Base-by-base conservation (phyloP, 2,329 filamentous ascomycete species). In the Colletotrichum falcatum region DNA sequence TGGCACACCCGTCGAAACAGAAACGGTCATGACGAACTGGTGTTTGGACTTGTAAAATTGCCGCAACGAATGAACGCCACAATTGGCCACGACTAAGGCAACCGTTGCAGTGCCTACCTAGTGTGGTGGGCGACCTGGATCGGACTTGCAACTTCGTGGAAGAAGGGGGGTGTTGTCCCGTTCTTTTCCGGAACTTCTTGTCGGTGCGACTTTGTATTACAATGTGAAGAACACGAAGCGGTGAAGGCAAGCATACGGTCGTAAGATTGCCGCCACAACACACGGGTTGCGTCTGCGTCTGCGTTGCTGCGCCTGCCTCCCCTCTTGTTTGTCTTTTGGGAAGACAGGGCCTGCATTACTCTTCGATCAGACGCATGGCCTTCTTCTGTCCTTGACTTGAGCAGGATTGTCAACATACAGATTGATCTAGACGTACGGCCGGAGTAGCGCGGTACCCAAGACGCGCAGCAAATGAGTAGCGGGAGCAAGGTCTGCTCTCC, bases 11-110 rank as follows among this genome's bases (percentile, higher is more conserved):
- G 26, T 23, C 14, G 48, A 51, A 51, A 28, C 28, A 18, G 26
- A 30, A 28, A 11, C 5, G 49, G 5, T 8, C 26, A 20, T 30
- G 23, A 30, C 16, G 12, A 51, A 51, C 48, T 16, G 26, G 48
- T 30, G 7, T 51, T 30, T 39, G 26, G 44, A 48, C 30, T 35
- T 61, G 55, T 33, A n/a, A 23, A 56, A 46, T 54, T 54, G 55
- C 37, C n/a, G 30, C 55, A 44, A 46, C 44, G 35, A n/a, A n/a
- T n/a, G n/a, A n/a, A n/a, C n/a, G n/a, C 51, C 49, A 35, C 55
- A 66, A 44, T n/a, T 46, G 49, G 49, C 44, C 44, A 51, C 20
- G 18, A n/a, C n/a, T n/a, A n/a, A n/a, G 46, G 20, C 46, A 66
- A 44, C 49, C n/a, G 49, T 23, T 18, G 18, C 18, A 12, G n/a